Evolutionary conservation across 148 eudicot genomes (phyloP).

Genomic region (Rhododendron kiyosumense): DNA sequence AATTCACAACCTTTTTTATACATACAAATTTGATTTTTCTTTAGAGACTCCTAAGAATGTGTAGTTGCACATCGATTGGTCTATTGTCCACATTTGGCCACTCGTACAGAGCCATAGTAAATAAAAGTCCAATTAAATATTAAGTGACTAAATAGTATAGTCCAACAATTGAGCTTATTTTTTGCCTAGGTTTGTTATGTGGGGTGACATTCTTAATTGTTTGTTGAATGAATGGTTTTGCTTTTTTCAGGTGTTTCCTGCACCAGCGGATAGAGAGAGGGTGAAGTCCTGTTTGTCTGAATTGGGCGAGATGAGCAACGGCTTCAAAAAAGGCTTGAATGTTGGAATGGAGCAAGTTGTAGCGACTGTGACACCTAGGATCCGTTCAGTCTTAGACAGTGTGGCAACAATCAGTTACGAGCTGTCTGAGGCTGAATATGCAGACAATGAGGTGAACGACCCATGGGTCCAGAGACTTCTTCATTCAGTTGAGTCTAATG

Average conservation of each 20-base stretch:
- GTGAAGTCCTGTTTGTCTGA: slow-evolving; percentile 80
- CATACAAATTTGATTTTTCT: no score
- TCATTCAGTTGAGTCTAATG: slow-evolving; percentile 79
- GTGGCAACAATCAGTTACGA: slow-evolving; percentile 88
- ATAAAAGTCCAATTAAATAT: background rate
- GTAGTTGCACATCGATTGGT: background rate
- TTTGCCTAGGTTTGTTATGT: background rate
- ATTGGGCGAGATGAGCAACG: slow-evolving; percentile 62
- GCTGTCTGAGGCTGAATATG: slow-evolving; percentile 87
- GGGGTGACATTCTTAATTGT: background rate
- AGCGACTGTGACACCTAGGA: slow-evolving; percentile 63
- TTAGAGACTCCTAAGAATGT: background rate
- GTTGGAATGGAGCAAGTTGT: slow-evolving; percentile 87
- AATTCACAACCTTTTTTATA: no score
- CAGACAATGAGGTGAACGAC: slow-evolving; percentile 88
- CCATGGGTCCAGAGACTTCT: slow-evolving; percentile 97
- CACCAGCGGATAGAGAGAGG: slow-evolving; percentile 81
- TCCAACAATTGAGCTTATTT: background rate
- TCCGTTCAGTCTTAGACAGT: slow-evolving; percentile 77
- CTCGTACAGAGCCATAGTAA: background rate
- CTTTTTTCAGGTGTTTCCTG: slow-evolving; percentile 62
- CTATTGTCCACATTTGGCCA: no score
- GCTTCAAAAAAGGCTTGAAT: slow-evolving; percentile 70
- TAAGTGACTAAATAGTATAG: background rate
- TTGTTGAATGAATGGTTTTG: background rate